Evolutionary conservation across 2,329 filamentous ascomycete species (phyloP), one percentile per base, ranked within the genome.

Genomic region (Mollisiaceae sp.): DNA sequence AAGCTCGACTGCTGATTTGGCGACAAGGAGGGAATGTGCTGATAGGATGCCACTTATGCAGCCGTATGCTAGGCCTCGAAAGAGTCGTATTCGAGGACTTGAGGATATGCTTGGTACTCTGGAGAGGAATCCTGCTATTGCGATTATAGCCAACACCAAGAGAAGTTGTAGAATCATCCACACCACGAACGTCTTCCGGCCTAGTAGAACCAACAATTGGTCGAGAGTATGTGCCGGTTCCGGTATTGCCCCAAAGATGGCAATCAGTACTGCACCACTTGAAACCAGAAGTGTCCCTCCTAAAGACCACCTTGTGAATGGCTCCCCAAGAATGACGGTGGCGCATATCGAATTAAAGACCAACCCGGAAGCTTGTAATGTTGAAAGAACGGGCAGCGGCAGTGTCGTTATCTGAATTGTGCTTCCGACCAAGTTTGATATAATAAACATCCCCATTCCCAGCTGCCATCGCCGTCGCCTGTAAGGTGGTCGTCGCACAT

Each of bases 291-390:
- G 74, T 1, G 95, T 99, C 43, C 95, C 95, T 74, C 92, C 86
- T 43, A 97, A 84, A n/a, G 94, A 97, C 85, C 93, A 96, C 77
- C 86, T 87, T 60, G 95, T 98, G 79, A 98, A 99, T 4, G 94
- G 92, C 79, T 99, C 94, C 75, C 91, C 90, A 57, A 99, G 86
- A 74, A 98, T 92, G 64, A 98, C 81, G 54, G 93, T 96, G 67
- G 95, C 95, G 83, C 96, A 97, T 78, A 98, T 93, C 64, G 94
- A 97, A 82, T 99, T 99, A 84, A 99, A 99, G 68, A 99, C 95
- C 63, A 99, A 85, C 54, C 95, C 95, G 3, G 94, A 97, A 20
- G 94, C 94, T 81, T 99, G 95, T 43, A 99, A 83, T 0, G 95
- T 97, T 64, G 94, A 98, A 39, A 99, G 86, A 6, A 99, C 93